Base-by-base conservation (phyloP, 2,329 filamentous ascomycete genomes). In the Torrubiella hemipterigena region DNA sequence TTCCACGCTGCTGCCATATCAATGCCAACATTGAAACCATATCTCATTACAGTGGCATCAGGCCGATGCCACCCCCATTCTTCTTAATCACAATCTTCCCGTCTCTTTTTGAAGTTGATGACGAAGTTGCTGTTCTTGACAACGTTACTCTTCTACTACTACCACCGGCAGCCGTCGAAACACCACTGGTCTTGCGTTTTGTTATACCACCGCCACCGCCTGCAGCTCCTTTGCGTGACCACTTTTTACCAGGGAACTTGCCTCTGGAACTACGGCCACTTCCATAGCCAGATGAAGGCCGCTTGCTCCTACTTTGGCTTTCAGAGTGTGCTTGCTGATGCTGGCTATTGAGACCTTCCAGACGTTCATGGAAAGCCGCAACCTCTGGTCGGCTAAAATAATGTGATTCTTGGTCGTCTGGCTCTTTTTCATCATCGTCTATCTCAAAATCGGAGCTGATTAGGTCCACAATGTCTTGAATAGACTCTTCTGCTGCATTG, bases 391-490 rank as follows among this genome's bases (percentile, higher is more conserved):
- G 31, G 5, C 45, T 42, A 37, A 72, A 73, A 46, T 66, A 73
- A 32, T 58, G 61, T 3, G 68, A 73, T 17, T 56, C 45, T 32
- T 59, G 55, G 12, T 55, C 55, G 1, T 52, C 52, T 11, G 22
- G 14, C 12, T 11, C 12, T 6, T 14, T 24, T 14, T 16, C 31
- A 4, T 56, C 52, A 13, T 61, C 50, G 12, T 60, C 52, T 30
- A 48, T 41, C 18, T 57, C 56, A 13, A 53, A 38, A 16, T 58
- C 62, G 3, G 60, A 63, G 41, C 63, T 67, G 38, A 73, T 63
- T 16, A 77, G 55, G 39, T 77, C 67, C 17, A 77, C 69, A 17
- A 74, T 51, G 15, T 66, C 61, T 34, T 52, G 45, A 28, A 40
- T 42, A 16, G 36, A 33, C 17, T 36, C 22, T 30, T 37, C 33